phyloP scores from a whole-genome alignment of 306 rosid species.

The Rosa persica region DNA sequence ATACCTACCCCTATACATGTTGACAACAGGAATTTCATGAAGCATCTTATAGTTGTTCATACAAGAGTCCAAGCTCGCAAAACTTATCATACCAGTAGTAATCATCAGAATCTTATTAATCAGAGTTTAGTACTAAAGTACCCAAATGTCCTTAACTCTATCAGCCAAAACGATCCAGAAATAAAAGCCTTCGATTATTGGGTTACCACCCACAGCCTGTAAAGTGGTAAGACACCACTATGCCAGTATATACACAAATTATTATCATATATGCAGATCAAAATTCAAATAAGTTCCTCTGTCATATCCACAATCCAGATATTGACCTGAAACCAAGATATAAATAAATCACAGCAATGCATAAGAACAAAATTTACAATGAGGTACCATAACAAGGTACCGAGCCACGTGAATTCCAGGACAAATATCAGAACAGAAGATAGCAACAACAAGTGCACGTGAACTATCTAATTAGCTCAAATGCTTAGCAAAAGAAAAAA shows the following conservation, averaged over 20 bases:
- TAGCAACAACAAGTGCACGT: not conserved
- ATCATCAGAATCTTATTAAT: not conserved
- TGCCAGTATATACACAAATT: not conserved
- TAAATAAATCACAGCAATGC: not conserved
- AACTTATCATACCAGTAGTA: not conserved
- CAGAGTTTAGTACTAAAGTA: not conserved
- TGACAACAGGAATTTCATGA: not conserved
- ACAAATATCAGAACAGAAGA: not conserved
- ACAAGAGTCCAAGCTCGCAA: not conserved
- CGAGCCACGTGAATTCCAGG: conserved; percentile 13
- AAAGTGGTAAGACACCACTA: not conserved
- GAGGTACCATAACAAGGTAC: not conserved
- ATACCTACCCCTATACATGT: not conserved
- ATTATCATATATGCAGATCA: not conserved
- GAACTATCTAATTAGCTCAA: not conserved
- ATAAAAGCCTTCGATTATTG: not conserved
- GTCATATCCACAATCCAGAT: not conserved
- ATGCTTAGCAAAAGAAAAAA: not conserved
- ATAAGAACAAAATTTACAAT: not conserved
- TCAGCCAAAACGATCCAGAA: not conserved
- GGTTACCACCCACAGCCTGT: not conserved
- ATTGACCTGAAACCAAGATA: not conserved
- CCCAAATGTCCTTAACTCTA: not conserved
- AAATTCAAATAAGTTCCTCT: not conserved
- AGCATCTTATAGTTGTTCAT: not conserved